A percentile compares a stretch with the other conserved stretches of the same genome.
These are phyloP conservation scores for Hymenoscyphus fructigenus DNA, from an alignment of 2,329 filamentous ascomycete species.

Conservation along the genomic window DNA sequence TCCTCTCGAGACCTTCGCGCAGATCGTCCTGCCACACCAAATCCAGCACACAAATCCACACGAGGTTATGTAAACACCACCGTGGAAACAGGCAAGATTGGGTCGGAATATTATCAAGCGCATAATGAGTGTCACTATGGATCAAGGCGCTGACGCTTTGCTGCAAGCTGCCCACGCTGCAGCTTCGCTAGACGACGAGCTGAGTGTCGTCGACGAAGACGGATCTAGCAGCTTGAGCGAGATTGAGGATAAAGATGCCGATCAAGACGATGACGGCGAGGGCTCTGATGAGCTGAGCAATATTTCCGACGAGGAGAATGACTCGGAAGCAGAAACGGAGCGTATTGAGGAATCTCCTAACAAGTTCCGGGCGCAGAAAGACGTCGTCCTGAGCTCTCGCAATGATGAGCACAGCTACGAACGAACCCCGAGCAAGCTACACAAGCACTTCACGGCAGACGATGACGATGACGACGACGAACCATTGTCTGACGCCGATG, in stretches of 20 bases:
- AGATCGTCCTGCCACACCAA: conserved; percentile 15
- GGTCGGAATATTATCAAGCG: conserved; percentile 24
- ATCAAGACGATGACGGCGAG: conserved; percentile 56
- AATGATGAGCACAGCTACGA: conserved; percentile 56
- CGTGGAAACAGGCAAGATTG: conserved; percentile 26
- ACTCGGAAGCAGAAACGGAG: conserved; percentile 91
- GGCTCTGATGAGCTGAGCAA: conserved; percentile 38
- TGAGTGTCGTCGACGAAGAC: conserved; percentile 43
- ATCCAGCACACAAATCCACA: conserved; percentile 13
- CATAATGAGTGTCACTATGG: conserved; percentile 34
- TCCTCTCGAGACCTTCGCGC: conserved; percentile 15
- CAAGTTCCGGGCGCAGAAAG: conserved; percentile 57
- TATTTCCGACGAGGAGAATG: conserved; percentile 55
- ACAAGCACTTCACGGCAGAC: conserved; percentile 52
- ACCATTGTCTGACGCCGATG: conserved; percentile 36
- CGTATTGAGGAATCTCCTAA: conserved; percentile 86
- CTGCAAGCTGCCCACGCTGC: conserved; percentile 31
- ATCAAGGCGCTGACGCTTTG: conserved; percentile 30
- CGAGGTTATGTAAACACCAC: conserved; percentile 34
- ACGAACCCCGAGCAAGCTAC: conserved; percentile 75
- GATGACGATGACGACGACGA: conserved; percentile 43
- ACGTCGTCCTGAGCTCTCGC: conserved; percentile 59
- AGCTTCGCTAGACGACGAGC: conserved; percentile 29
- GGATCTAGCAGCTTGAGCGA: conserved; percentile 93
- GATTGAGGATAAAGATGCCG: conserved; percentile 75